Evolutionary conservation across 306 rosid species (phyloP).

Genomic region (Calophaca sinica): DNA sequence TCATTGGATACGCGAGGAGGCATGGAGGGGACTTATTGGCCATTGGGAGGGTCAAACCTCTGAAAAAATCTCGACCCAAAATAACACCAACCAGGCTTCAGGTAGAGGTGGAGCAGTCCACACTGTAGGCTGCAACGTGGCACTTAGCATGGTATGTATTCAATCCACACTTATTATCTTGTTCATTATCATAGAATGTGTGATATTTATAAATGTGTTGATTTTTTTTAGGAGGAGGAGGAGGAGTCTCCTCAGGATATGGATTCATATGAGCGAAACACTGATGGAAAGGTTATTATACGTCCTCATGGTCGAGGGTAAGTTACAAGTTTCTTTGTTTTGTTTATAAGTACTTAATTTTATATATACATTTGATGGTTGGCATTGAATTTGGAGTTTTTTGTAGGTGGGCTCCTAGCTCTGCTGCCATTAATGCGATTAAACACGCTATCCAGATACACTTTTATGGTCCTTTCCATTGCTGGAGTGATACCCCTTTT

Average conservation of each 20-base stretch:
- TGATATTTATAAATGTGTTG: background rate
- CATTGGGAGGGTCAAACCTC: constrained; percentile 21
- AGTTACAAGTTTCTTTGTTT: background rate
- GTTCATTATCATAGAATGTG: constrained; percentile 1
- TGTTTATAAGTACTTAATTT: background rate
- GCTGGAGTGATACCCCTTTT: constrained; percentile 26
- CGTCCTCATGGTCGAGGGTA: constrained; percentile 22
- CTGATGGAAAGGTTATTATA: constrained; percentile 24
- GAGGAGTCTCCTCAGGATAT: constrained; percentile 8
- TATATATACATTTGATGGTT: background rate
- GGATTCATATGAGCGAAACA: background rate
- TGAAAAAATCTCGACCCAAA: background rate
- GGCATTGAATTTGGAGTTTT: constrained; percentile 21
- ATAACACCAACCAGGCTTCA: constrained; percentile 19
- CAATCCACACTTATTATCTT: background rate
- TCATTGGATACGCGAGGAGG: constrained; percentile 35
- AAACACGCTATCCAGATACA: constrained; percentile 20
- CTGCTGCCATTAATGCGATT: constrained; percentile 15
- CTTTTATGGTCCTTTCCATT: constrained; percentile 19
- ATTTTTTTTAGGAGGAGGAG: background rate
- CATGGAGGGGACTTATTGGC: background rate
- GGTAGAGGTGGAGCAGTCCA: constrained; percentile 36
- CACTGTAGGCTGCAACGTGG: constrained; percentile 26
- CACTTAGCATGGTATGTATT: constrained; percentile 22
- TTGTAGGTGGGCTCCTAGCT: constrained; percentile 33